These are phyloP conservation scores for Gossypium mustelinum DNA, from an alignment of 345 rosid genomes.

Conservation along the genomic window DNA sequence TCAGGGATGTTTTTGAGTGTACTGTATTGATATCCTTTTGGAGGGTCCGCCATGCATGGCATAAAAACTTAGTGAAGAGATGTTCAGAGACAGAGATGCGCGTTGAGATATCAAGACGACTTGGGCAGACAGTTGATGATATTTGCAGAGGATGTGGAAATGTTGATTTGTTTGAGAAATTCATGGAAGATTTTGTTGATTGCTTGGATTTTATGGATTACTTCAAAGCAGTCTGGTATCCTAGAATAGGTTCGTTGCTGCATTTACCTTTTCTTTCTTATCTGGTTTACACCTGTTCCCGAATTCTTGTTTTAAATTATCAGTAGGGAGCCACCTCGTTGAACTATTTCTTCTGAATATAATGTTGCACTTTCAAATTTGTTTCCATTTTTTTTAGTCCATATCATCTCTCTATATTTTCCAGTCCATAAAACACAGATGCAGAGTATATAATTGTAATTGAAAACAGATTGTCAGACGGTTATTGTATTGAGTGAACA, in stretches of 20 bases:
- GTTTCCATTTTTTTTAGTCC: neutral
- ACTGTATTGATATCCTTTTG: constrained; percentile 75
- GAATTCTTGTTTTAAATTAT: neutral
- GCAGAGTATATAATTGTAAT: neutral
- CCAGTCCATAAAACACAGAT: neutral
- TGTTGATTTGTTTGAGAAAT: constrained; percentile 41
- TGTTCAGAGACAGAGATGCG: constrained; percentile 59
- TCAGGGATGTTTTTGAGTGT: constrained; percentile 96
- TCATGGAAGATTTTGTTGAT: constrained; percentile 62
- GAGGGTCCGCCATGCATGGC: constrained; percentile 88
- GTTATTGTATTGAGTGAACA: neutral
- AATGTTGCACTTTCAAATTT: neutral
- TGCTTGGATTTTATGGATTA: constrained; percentile 65
- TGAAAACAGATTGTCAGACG: neutral
- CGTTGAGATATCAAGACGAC: constrained; percentile 51
- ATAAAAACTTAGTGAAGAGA: constrained; percentile 77
- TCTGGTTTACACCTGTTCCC: neutral
- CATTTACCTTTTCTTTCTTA: neutral
- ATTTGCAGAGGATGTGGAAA: constrained; percentile 61
- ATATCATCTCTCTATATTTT: neutral
- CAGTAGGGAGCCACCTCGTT: neutral
- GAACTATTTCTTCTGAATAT: neutral
- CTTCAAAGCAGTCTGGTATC: constrained; percentile 83
- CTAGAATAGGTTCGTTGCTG: constrained; percentile 55
- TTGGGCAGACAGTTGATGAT: constrained; percentile 58